phyloP scores from a whole-genome alignment of 495 filamentous ascomycete species.

The Aspergillus sparsus region DNA sequence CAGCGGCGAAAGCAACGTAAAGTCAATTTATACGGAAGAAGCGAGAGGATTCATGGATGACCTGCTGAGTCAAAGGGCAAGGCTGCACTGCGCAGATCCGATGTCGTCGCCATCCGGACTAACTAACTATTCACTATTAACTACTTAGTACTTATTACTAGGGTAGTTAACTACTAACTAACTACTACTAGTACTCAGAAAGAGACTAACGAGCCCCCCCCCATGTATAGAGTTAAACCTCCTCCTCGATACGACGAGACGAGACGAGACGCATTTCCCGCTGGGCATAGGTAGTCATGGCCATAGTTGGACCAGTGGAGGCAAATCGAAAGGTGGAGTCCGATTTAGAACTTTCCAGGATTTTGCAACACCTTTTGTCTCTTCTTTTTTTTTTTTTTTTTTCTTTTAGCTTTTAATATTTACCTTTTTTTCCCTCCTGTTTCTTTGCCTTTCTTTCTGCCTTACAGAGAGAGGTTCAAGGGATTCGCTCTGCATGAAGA shows the following conservation, averaged over 20 bases:
- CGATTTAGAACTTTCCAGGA: constrained; percentile 14
- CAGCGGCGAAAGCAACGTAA: constrained; percentile 28
- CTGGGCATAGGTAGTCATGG: neutral
- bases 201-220: neutral
- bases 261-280: neutral
- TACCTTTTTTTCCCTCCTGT: neutral
- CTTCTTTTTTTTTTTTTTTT: too few relatives aligned
- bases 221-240: neutral
- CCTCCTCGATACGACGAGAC: neutral
- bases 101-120: constrained; percentile 21
- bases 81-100: constrained; percentile 15
- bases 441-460: neutral
- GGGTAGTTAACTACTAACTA: neutral
- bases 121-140: neutral
- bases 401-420: too few relatives aligned
- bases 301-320: neutral
- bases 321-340: constrained; percentile 16
- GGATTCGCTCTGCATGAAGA: too few relatives aligned
- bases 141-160: neutral
- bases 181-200: constrained; percentile 5
- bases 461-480: too few relatives aligned
- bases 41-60: constrained; percentile 18
- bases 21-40: constrained; percentile 32
- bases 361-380: neutral
- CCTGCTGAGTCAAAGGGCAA: constrained; percentile 25